Percentiles rank a stretch among this genome's conserved stretches.
Conservation (phyloP, 1,284 basidiomycete species). For the Pseudozyma hubeiensis region DNA sequence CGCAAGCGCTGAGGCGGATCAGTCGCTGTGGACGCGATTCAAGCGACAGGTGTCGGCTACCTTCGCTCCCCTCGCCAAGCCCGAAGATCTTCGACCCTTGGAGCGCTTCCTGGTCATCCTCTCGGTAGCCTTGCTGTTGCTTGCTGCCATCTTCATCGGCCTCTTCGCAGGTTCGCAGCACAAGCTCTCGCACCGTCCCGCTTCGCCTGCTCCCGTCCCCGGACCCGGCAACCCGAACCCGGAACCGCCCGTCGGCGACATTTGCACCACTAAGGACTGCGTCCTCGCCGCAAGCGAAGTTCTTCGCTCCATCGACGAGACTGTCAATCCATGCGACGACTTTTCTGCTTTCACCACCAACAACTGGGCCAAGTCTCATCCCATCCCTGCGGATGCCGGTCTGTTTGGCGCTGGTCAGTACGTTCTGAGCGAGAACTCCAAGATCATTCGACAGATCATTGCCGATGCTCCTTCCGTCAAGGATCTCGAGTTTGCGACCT, state of each 20-base stretch:
- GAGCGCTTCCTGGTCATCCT: conserved; percentile 83
- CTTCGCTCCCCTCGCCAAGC: conserved; percentile 57
- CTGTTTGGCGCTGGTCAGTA: conserved; percentile 69
- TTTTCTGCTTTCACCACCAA: conserved; percentile 85
- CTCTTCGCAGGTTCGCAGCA: conserved; percentile 75
- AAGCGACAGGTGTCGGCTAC: conserved; percentile 44
- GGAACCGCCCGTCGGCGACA: conserved; percentile 44
- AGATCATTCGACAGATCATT: conserved; percentile 70
- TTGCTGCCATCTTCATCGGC: conserved; percentile 88
- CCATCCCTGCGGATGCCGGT: conserved; percentile 70
- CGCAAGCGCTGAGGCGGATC: conserved; percentile 4
- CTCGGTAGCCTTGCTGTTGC: conserved; percentile 80
- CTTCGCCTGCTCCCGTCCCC: conserved; percentile 41
- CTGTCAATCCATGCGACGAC: conserved; percentile 91
- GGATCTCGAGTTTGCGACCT: conserved; percentile 63
- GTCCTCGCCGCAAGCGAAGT: conserved; percentile 85
- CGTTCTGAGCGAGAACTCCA: conserved; percentile 45
- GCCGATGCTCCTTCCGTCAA: conserved; percentile 50
- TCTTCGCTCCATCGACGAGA: conserved; percentile 81
- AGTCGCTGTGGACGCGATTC: conserved; percentile 33
- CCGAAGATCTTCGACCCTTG: conserved; percentile 83
- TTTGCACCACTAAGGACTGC: conserved; percentile 84
- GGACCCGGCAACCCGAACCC: conserved; percentile 61
- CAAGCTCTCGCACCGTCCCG: conserved; percentile 67
- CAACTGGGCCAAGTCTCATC: conserved; percentile 61